Percentiles rank a stretch among this genome's conserved stretches.
Conservation (phyloP, 768 basidiomycete genomes). For the Lentinus brumalis region DNA sequence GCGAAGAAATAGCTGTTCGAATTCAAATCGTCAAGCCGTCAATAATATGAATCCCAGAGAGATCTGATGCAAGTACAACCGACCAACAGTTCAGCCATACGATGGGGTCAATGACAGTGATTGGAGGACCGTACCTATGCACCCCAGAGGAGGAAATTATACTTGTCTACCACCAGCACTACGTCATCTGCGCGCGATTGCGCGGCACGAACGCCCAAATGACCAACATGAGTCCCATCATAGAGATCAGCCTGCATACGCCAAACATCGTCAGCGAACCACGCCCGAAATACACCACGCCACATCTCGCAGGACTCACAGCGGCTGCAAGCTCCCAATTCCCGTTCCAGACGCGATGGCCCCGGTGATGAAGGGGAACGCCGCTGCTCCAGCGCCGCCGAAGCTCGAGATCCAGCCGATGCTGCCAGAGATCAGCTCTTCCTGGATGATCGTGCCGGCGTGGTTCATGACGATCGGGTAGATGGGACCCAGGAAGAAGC, state of each 20-base stretch:
- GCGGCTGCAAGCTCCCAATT: conserved; percentile 47
- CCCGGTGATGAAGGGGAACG: conserved; percentile 54
- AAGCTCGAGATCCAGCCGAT: conserved; percentile 57
- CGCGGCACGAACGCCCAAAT: conserved; percentile 24
- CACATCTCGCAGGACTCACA: conserved; percentile 37
- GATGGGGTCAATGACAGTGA: no score
- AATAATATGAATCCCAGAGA: no score
- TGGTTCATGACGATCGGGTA: conserved; percentile 48
- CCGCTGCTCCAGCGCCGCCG: conserved; percentile 52
- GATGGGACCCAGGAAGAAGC: conserved; percentile 53
- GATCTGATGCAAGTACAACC: no score
- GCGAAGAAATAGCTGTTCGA: no score
- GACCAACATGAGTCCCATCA: conserved; percentile 21
- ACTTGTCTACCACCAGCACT: background rate
- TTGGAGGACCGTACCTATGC: no score
- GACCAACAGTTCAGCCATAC: no score
- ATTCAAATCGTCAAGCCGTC: no score
- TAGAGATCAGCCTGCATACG: conserved; percentile 19
- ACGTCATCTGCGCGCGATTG: conserved; percentile 2
- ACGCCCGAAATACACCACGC: no score
- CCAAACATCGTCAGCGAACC: background rate
- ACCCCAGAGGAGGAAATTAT: no score
- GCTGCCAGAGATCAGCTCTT: conserved; percentile 40
- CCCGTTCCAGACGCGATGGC: conserved; percentile 42
- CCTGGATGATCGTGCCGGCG: conserved; percentile 43